Percentiles rank a stretch among this genome's conserved stretches.
These are phyloP conservation scores for Tylopilus intermedius DNA, from an alignment of 768 basidiomycete genomes.

Conservation along the genomic window DNA sequence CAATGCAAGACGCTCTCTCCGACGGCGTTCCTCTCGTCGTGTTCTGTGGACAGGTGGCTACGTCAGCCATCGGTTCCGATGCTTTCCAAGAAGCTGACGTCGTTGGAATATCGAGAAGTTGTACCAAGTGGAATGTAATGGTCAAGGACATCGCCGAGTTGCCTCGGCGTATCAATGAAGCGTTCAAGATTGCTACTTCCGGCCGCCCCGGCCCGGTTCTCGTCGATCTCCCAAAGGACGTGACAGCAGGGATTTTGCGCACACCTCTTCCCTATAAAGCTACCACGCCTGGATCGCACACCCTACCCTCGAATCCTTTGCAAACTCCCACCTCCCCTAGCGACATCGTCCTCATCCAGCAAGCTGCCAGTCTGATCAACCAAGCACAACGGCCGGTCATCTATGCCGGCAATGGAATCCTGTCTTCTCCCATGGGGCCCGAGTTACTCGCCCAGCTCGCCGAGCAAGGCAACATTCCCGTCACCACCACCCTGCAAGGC, in stretches of 20 bases:
- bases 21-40: slow-evolving; percentile 95
- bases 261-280: slow-evolving; percentile 80
- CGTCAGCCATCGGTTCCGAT: slow-evolving; percentile 97
- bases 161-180: slow-evolving; percentile 94
- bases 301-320: slow-evolving; percentile 72
- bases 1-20: slow-evolving; percentile 95
- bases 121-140: slow-evolving; percentile 99
- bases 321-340: slow-evolving; percentile 50
- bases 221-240: slow-evolving; percentile 98
- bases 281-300: slow-evolving; percentile 78
- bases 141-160: slow-evolving; percentile 95
- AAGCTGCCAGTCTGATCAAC: slow-evolving; percentile 89
- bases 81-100: slow-evolving; percentile 99
- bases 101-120: slow-evolving; percentile 91
- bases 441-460: slow-evolving; percentile 73
- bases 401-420: slow-evolving; percentile 89
- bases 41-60: slow-evolving; percentile 97
- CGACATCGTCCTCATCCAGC: slow-evolving; percentile 64
- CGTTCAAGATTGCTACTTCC: slow-evolving; percentile 97
- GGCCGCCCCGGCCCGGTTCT: slow-evolving; percentile 97
- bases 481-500: slow-evolving; percentile 94
- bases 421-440: slow-evolving; percentile 78
- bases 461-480: slow-evolving; percentile 88
- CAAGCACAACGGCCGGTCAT: slow-evolving; percentile 85
- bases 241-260: slow-evolving; percentile 88